Evolutionary conservation across 495 filamentous ascomycete genomes (phyloP).

Genomic region (Podospora didyma): DNA sequence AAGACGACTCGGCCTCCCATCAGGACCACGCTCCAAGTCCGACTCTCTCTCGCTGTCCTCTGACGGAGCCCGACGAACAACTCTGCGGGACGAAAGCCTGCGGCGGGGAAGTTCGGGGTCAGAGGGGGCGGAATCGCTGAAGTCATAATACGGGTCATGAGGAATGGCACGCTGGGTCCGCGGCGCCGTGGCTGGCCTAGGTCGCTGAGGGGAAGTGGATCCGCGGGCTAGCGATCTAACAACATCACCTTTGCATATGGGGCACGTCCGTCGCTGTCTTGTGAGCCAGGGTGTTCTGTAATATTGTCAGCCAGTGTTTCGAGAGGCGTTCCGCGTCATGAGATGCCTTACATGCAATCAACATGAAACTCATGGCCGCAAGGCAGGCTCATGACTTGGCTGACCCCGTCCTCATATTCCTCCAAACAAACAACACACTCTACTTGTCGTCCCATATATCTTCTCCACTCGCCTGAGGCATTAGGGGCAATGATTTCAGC

Average conservation of each 20-base stretch:
- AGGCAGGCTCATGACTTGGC: constrained; percentile 93
- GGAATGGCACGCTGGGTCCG: too few species aligned
- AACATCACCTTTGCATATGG: constrained; percentile 97
- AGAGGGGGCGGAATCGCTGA: constrained; percentile 46
- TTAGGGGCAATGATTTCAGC: constrained; percentile 49
- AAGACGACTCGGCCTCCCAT: too few species aligned
- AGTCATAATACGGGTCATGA: constrained; percentile 49
- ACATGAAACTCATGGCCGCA: constrained; percentile 98
- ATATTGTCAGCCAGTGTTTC: constrained; percentile 18
- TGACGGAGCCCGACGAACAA: too few species aligned
- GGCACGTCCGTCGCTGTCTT: constrained; percentile 89
- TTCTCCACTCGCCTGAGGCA: constrained; percentile 61
- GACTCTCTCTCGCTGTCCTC: too few species aligned
- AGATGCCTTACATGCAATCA: constrained; percentile 88
- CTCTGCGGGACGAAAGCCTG: too few species aligned
- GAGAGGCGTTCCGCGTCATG: neutral
- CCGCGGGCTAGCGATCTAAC: constrained; percentile 57
- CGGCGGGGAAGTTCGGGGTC: constrained; percentile 3
- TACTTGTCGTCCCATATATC: constrained; percentile 80
- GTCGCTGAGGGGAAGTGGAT: constrained; percentile 39
- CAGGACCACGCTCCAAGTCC: too few species aligned
- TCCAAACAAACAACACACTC: constrained; percentile 98
- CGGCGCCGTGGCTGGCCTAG: too few species aligned
- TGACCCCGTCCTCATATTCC: constrained; percentile 94
- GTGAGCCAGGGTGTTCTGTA: constrained; percentile 94